These are phyloP conservation scores for Cudoniella acicularis DNA, from an alignment of 495 filamentous ascomycete genomes.

Conservation along the genomic window DNA sequence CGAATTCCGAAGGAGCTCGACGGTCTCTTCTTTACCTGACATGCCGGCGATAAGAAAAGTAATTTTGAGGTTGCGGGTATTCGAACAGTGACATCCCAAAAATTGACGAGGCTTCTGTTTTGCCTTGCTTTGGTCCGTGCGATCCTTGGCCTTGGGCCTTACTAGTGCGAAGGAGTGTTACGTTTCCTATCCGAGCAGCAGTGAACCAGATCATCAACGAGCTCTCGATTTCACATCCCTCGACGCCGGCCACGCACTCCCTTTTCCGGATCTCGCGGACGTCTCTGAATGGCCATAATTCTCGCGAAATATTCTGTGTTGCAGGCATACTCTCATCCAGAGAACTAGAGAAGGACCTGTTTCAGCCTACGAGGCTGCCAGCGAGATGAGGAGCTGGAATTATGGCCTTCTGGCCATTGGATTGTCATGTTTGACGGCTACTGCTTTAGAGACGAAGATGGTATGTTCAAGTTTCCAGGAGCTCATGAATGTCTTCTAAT, in stretches of 20 bases:
- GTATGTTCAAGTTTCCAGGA: slow-evolving; percentile 37
- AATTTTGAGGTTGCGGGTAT: neutral
- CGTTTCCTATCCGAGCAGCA: neutral
- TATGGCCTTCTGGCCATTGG: slow-evolving; percentile 46
- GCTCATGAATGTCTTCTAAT: slow-evolving; percentile 1
- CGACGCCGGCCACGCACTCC: neutral
- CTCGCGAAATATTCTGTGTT: too few species aligned
- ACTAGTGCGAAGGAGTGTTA: too few species aligned
- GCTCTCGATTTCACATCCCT: neutral
- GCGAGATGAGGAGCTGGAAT: slow-evolving; percentile 51
- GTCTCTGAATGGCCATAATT: slow-evolving; percentile 16
- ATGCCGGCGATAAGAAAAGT: neutral
- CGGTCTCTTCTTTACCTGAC: neutral
- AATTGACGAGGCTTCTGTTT: neutral
- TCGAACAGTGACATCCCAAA: neutral
- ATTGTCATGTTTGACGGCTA: slow-evolving; percentile 52
- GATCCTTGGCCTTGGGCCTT: neutral
- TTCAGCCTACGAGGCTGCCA: slow-evolving; percentile 16
- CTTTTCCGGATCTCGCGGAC: slow-evolving; percentile 5
- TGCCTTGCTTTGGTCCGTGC: neutral
- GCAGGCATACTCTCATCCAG: slow-evolving; percentile 3
- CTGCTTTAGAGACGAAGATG: slow-evolving; percentile 55
- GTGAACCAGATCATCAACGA: neutral
- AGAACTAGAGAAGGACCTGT: neutral
- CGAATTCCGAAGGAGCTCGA: neutral